These are phyloP conservation scores for Penicillium nordicum DNA, from an alignment of 2,329 filamentous ascomycete genomes.

Conservation along the genomic window DNA sequence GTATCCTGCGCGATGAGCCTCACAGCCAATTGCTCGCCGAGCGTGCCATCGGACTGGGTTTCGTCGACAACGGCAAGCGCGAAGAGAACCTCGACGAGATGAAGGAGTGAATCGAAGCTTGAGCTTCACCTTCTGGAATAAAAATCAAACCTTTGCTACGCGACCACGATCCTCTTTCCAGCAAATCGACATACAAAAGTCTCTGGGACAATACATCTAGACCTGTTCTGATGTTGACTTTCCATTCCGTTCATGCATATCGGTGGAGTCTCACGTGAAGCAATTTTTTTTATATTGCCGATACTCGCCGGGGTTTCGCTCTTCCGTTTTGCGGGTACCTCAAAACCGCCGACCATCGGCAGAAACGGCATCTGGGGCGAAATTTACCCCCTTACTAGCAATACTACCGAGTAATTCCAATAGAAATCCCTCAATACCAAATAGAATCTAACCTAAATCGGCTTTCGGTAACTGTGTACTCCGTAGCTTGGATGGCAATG, in stretches of 20 bases:
- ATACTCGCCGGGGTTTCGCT: constrained; percentile 26
- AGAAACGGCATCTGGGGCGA: constrained; percentile 20
- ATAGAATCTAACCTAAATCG: constrained; percentile 23
- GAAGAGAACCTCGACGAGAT: constrained; percentile 41
- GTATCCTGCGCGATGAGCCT: constrained; percentile 76
- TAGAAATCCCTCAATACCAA: constrained; percentile 29
- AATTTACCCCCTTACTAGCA: constrained; percentile 32
- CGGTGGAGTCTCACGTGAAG: constrained; percentile 24
- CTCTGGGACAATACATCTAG: constrained; percentile 1
- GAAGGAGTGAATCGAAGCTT: constrained; percentile 32
- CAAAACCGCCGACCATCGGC: constrained; percentile 32
- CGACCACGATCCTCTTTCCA: constrained; percentile 11
- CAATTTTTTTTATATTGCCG: constrained; percentile 29
- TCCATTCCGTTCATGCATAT: constrained; percentile 8
- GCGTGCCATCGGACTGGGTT: constrained; percentile 66
- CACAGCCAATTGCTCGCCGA: constrained; percentile 85
- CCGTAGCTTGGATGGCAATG: constrained; percentile 6
- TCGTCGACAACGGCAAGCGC: constrained; percentile 61
- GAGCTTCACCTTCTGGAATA: not conserved
- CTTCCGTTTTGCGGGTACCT: constrained; percentile 29
- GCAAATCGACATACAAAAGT: constrained; percentile 8
- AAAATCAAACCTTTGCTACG: constrained; percentile 9
- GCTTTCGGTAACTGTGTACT: constrained; percentile 17
- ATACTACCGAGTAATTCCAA: constrained; percentile 24
- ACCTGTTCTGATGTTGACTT: constrained; percentile 1